These are phyloP conservation scores for Suhomyces yuchorum DNA, from an alignment of 1,139 yeast species.

Conservation along the genomic window DNA sequence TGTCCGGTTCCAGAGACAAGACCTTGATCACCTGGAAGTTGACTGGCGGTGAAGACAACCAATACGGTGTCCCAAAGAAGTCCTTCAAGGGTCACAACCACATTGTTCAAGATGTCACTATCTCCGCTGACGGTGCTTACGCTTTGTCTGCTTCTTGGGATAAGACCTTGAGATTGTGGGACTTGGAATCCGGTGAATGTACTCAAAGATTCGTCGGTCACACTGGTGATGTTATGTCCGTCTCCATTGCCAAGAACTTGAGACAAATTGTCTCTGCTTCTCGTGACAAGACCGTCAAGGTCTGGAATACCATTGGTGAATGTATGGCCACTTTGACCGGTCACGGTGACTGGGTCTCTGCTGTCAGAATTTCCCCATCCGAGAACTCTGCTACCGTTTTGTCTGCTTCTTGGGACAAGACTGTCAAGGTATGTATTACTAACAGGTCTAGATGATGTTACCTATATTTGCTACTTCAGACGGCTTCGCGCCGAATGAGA, in stretches of 20 bases:
- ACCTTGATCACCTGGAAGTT: conserved; percentile 97
- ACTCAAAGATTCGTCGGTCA: conserved; percentile 97
- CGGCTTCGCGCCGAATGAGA: conserved; percentile 85
- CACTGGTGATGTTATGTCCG: conserved; percentile 96
- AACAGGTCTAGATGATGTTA: conserved; percentile 55
- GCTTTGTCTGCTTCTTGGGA: conserved; percentile 99
- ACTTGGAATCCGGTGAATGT: conserved; percentile 91
- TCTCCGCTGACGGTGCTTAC: conserved; percentile 97
- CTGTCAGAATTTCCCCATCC: conserved; percentile 94
- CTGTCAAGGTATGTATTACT: conserved; percentile 87
- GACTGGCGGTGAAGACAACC: conserved; percentile 92
- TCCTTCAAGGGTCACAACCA: conserved; percentile 98
- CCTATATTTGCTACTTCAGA: conserved; percentile 99
- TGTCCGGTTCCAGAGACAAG: conserved; percentile 99
- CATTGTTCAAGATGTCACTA: conserved; percentile 97
- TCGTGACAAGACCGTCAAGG: conserved; percentile 98
- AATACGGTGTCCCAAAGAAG: conserved; percentile 98
- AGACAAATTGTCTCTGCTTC: conserved; percentile 99
- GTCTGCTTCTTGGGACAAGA: conserved; percentile 99
- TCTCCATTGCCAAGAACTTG: conserved; percentile 94
- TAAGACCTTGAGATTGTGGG: conserved; percentile 99
- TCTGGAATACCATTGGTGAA: conserved; percentile 99
- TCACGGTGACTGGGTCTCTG: conserved; percentile 99
- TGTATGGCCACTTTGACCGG: conserved; percentile 94
- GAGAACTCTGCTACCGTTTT: conserved; percentile 73